Evolutionary conservation across 345 rosid genomes (phyloP), one percentile per base, ranked within the genome.

Genomic region (Bretschneidera sinensis): DNA sequence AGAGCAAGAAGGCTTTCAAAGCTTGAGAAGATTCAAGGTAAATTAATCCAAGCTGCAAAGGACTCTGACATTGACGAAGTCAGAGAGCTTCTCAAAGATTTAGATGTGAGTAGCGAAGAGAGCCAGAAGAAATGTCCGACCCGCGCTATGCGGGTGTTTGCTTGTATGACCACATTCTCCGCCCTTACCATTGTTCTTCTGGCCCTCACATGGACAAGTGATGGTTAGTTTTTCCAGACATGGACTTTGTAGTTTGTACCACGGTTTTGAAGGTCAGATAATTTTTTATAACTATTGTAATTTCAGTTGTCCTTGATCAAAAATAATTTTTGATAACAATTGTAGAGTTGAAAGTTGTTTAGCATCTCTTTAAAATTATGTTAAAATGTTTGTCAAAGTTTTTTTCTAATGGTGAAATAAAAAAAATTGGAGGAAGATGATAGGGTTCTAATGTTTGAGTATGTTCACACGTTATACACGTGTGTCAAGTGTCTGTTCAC

Each of bases 41-140:
- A 83, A 55, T 67, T 92, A 18, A 13, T 87, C 59, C 91, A 84
- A 55, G 98, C 97, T 0, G 92, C 98, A 0, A 92, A 92, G 66
- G 97, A 92, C 70, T 83, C 87, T 0, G 92, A 92, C 75, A 87
- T 92, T 75, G 96, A 90, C n/a, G 55, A 76, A 74, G 92, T 92
- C 21, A 83, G 91, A 54, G 80, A 81, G 73, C 86, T 92, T 68
- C 92, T 92, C 24, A 70, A 75, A 73, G 92, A 81, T 75, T 83
- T 90, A 2, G 90, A 83, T 66, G 31, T 74, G 57, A 71, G 79
- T 6, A 54, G 65, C 35, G 76, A 74, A 31, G 81, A 76, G 66
- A 76, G 61, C 54, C 73, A 67, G 73, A 70, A 45, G 20, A 68
- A 76, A 55, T 71, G 76, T 43, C 77, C 79, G 6, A 71, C 67